Conservation (phyloP, 1,284 basidiomycete species). For the Sporisorium exsertum region DNA sequence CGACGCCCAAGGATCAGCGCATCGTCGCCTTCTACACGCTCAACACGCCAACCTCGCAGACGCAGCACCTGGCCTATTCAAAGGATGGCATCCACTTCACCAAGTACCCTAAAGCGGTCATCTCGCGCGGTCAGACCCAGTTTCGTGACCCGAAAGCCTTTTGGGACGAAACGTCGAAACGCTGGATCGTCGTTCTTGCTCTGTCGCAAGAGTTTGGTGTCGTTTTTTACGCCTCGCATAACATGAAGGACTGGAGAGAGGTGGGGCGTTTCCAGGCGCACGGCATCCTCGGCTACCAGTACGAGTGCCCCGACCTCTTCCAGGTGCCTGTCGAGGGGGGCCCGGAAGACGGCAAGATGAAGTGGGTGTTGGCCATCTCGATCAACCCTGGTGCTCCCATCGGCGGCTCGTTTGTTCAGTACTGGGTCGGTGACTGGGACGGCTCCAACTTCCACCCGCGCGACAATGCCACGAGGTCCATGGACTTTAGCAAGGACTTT, state of each 20-base stretch:
- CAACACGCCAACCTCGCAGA: slow-evolving; percentile 68
- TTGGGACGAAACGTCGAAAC: slow-evolving; percentile 64
- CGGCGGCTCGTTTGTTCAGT: slow-evolving; percentile 69
- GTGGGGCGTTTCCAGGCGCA: slow-evolving; percentile 67
- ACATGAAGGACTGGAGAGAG: slow-evolving; percentile 70
- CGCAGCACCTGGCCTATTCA: slow-evolving; percentile 70
- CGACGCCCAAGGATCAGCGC: slow-evolving; percentile 59
- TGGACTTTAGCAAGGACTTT: slow-evolving; percentile 71
- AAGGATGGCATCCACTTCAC: slow-evolving; percentile 71
- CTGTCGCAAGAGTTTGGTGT: slow-evolving; percentile 68
- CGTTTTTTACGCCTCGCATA: slow-evolving; percentile 69
- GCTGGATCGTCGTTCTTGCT: slow-evolving; percentile 71
- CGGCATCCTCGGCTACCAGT: slow-evolving; percentile 69
- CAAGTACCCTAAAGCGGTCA: slow-evolving; percentile 68
- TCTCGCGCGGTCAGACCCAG: slow-evolving; percentile 65
- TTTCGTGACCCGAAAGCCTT: slow-evolving; percentile 72
- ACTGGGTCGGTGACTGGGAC: slow-evolving; percentile 70
- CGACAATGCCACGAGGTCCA: slow-evolving; percentile 65
- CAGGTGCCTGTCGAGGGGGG: slow-evolving; percentile 66
- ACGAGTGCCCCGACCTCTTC: slow-evolving; percentile 70
- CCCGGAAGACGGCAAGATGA: slow-evolving; percentile 56
- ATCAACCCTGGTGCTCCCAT: slow-evolving; percentile 64
- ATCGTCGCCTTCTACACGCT: slow-evolving; percentile 72
- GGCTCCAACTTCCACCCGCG: slow-evolving; percentile 69
- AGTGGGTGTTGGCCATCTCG: slow-evolving; percentile 53